Conservation (phyloP, 768 basidiomycete genomes). For the Paxillus rubicundulus region DNA sequence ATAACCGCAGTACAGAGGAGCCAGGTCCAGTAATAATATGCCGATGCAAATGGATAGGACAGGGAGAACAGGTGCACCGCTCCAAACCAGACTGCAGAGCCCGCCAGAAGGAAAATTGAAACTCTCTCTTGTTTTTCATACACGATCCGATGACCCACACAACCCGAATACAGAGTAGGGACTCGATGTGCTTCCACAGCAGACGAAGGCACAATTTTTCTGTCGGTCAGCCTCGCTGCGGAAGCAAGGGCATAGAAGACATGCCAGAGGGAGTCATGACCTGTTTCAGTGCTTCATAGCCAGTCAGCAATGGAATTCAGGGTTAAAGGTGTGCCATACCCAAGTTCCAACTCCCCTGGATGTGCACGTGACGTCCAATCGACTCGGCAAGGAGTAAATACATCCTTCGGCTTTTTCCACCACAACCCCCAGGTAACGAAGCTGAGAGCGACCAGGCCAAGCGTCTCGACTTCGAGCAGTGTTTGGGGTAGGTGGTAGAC, state of each 20-base stretch:
- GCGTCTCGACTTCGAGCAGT: constrained; percentile 36
- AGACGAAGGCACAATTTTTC: neutral
- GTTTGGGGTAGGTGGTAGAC: constrained; percentile 28
- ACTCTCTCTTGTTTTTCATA: neutral
- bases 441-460: constrained; percentile 34
- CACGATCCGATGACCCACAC: neutral
- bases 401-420: constrained; percentile 41
- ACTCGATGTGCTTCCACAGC: neutral
- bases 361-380: neutral
- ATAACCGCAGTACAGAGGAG: no score
- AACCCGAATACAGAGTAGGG: neutral
- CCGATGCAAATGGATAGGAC: constrained; percentile 3
- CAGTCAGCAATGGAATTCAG: neutral
- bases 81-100: constrained; percentile 22
- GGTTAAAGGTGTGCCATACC: neutral
- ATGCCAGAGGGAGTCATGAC: neutral
- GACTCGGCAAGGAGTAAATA: constrained; percentile 17
- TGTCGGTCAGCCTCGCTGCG: neutral
- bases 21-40: no score
- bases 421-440: constrained; percentile 32
- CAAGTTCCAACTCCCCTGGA: neutral
- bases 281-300: neutral
- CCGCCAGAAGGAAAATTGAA: neutral
- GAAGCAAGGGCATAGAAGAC: neutral
- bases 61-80: constrained; percentile 27